Base-by-base conservation (phyloP, 176 grass and related monocot genomes). In the Oryza meyeriana region DNA sequence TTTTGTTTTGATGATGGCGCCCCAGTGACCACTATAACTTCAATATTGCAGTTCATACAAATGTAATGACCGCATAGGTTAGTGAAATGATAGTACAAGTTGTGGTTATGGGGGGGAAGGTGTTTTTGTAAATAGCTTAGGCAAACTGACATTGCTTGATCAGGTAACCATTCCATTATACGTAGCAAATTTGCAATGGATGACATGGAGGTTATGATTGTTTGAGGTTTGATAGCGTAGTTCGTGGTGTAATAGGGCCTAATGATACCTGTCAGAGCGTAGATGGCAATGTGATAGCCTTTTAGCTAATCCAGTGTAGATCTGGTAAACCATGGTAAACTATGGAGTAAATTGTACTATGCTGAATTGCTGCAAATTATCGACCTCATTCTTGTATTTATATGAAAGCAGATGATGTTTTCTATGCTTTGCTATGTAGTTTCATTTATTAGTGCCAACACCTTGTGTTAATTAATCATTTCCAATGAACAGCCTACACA, bases 151-250 rank as follows among this genome's bases (percentile, higher is more conserved):
- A 32, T 66, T 80, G 33, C 40, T 66, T 80, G 67, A 66, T 59
- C 69, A 41, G 32, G 57, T 29, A 29, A 68, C 13, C 11, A 33
- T 75, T 81, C 61, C 41, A 72, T 68, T 64, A 58, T 65, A 44
- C 8, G 22, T 59, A 75, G 14, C 55, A 58, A 58, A 24, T n/a
- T 76, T 68, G 16, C 45, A 74, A 77, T 59, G 30, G 34, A 77
- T 27, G 74, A 5, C 12, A 26, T 81, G 55, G 26, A 71, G 16
- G 31, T 85, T 76, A 47, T 89, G 34, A 45, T 77, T 82, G 4
- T 85, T 40, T 36, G 26, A 62, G 34, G 35, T 84, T 45, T 39
- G 71, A 76, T 57, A 68, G 72, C 55, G 31, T 26, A 30, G 32
- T 29, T 58, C 20, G 32, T 55, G 72, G 44, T 76, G 36, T 76